These are phyloP conservation scores for Pulveroboletus sp. DNA, from an alignment of 768 basidiomycete genomes.

Conservation along the genomic window DNA sequence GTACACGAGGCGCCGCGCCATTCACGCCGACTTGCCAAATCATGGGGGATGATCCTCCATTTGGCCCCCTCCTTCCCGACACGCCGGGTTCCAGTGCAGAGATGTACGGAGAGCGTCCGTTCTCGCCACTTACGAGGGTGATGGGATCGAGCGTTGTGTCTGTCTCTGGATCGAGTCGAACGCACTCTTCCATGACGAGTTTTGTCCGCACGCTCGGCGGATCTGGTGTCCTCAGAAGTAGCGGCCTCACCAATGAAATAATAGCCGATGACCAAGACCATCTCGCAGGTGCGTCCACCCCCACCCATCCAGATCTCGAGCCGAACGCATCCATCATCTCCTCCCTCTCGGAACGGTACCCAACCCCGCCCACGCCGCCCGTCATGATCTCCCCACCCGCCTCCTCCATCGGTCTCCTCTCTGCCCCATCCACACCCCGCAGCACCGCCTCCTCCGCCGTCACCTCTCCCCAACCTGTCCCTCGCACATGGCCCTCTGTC, in stretches of 20 bases:
- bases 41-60: constrained; percentile 26
- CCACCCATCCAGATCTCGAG: background rate
- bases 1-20: constrained; percentile 3
- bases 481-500: background rate
- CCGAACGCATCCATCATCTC: constrained; percentile 12
- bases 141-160: constrained; percentile 15
- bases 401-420: constrained; percentile 24
- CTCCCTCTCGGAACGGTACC: constrained; percentile 32
- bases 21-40: constrained; percentile 17
- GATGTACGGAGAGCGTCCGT: constrained; percentile 27
- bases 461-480: background rate
- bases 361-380: constrained; percentile 26
- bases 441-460: background rate
- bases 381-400: constrained; percentile 25
- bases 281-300: background rate
- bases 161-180: background rate
- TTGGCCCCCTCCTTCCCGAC: constrained; percentile 30
- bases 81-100: constrained; percentile 27
- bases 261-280: background rate
- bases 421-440: constrained; percentile 20
- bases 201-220: constrained; percentile 9
- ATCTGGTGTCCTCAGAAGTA: constrained; percentile 13
- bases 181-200: constrained; percentile 9
- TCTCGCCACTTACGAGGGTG: constrained; percentile 25
- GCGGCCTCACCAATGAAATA: constrained; percentile 19